These are phyloP conservation scores for Zygoascus flipseniorum DNA, from an alignment of 805 yeast species.

Conservation along the genomic window DNA sequence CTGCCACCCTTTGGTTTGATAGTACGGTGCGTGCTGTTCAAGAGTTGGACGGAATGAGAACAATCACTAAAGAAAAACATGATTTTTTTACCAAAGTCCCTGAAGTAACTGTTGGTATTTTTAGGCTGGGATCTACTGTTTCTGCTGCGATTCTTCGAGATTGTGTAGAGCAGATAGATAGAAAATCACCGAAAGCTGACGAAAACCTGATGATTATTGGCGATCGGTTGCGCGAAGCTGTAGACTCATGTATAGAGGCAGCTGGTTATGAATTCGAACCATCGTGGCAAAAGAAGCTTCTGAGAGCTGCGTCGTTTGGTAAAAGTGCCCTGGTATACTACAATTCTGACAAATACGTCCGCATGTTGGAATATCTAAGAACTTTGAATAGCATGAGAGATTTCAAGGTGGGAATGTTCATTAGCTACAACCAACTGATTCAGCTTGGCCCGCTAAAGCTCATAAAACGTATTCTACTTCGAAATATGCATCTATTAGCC, in stretches of 20 bases:
- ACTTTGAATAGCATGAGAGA: constrained; percentile 64
- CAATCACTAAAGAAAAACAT: constrained; percentile 48
- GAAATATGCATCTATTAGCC: constrained; percentile 55
- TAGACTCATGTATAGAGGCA: constrained; percentile 62
- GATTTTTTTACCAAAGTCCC: constrained; percentile 61
- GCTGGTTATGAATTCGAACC: constrained; percentile 72
- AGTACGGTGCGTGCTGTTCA: constrained; percentile 35
- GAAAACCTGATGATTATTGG: constrained; percentile 56
- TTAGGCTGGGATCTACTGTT: constrained; percentile 74
- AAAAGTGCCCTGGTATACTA: constrained; percentile 49
- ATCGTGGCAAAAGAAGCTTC: constrained; percentile 67
- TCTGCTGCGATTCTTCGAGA: constrained; percentile 79
- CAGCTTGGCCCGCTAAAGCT: constrained; percentile 48
- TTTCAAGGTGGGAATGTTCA: constrained; percentile 54
- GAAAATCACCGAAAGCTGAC: constrained; percentile 72
- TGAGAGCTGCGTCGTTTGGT: constrained; percentile 82
- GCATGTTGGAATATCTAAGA: constrained; percentile 51
- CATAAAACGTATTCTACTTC: constrained; percentile 46
- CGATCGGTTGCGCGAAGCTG: constrained; percentile 46
- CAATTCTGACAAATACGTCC: constrained; percentile 54
- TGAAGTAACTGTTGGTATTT: constrained; percentile 47
- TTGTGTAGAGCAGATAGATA: constrained; percentile 57
- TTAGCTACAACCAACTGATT: constrained; percentile 51
- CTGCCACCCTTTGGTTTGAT: constrained; percentile 28
- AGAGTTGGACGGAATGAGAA: constrained; percentile 61